These are phyloP conservation scores for Saprolegnia parasitica DNA, from an alignment of 352 stramenopile species.

Conservation along the genomic window DNA sequence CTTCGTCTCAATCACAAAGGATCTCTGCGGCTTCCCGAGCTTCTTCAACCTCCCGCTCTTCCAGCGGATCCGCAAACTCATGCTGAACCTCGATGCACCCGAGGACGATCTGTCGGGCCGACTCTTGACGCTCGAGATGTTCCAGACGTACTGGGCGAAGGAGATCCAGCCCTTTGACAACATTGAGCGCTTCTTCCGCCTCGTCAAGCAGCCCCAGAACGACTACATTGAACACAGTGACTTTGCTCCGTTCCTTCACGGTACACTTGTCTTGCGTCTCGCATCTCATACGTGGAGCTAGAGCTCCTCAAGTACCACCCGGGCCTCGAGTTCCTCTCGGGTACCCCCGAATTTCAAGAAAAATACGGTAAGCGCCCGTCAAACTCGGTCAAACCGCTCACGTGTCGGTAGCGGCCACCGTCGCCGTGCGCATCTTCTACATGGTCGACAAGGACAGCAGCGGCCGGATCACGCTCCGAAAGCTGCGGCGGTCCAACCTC, in stretches of 20 bases:
- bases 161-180: conserved; percentile 95
- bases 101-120: conserved; percentile 40
- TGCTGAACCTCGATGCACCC: conserved; percentile 30
- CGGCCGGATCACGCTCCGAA: conserved; percentile 92
- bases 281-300: conserved; percentile 50
- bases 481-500: conserved; percentile 93
- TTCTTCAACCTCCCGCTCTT: conserved; percentile 98
- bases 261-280: conserved; percentile 38
- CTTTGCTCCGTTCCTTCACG: conserved; percentile 97
- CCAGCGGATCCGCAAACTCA: conserved; percentile 65
- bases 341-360: conserved; percentile 99
- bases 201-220: conserved; percentile 92
- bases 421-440: conserved; percentile 94
- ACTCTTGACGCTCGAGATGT: conserved; percentile 74
- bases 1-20: conserved; percentile 95
- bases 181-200: conserved; percentile 96
- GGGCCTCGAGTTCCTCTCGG: conserved; percentile 95
- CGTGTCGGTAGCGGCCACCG: conserved; percentile 83
- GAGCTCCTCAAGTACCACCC: conserved; percentile 85
- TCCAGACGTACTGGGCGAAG: conserved; percentile 90
- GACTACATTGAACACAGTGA: conserved; percentile 92
- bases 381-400: not conserved
- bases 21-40: conserved; percentile 96
- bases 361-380: conserved; percentile 89
- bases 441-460: conserved; percentile 91